These are phyloP conservation scores for Tuber calosporum DNA, from an alignment of 495 filamentous ascomycete genomes.

Conservation along the genomic window DNA sequence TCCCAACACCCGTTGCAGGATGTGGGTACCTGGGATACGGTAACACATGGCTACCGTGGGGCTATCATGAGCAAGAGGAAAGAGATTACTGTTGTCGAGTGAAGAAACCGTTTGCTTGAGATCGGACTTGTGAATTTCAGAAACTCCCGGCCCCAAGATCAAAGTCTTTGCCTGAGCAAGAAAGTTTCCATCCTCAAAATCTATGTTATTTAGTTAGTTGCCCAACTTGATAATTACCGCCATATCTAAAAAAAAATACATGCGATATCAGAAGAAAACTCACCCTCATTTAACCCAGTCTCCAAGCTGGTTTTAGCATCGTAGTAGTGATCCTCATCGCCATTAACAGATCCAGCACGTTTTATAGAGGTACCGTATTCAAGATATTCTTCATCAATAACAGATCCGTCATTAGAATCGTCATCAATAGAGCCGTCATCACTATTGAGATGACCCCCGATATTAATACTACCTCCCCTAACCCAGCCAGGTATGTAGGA, in stretches of 20 bases:
- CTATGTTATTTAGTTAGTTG: neutral
- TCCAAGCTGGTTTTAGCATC: neutral
- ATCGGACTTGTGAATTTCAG: neutral
- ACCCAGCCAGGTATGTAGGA: conserved; percentile 2
- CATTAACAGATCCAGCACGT: neutral
- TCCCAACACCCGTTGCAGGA: conserved; percentile 10
- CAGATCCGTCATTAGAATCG: neutral
- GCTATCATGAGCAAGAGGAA: neutral
- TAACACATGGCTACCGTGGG: neutral
- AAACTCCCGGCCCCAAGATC: conserved; percentile 12
- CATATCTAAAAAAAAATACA: neutral
- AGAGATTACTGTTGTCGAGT: neutral
- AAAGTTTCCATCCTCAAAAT: neutral
- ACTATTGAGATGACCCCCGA: conserved; percentile 4
- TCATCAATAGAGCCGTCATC: neutral
- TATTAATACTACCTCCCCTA: conserved; percentile 10
- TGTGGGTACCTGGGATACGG: neutral
- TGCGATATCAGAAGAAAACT: neutral
- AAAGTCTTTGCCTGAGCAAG: conserved; percentile 4
- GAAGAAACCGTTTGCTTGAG: too few relatives aligned
- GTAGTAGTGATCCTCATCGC: too few relatives aligned
- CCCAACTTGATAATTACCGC: neutral
- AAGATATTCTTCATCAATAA: neutral
- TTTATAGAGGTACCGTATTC: too few relatives aligned
- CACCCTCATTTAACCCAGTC: neutral